Base-by-base conservation (phyloP, 2,329 filamentous ascomycete genomes). In the Aaosphaeria pasadenensis region DNA sequence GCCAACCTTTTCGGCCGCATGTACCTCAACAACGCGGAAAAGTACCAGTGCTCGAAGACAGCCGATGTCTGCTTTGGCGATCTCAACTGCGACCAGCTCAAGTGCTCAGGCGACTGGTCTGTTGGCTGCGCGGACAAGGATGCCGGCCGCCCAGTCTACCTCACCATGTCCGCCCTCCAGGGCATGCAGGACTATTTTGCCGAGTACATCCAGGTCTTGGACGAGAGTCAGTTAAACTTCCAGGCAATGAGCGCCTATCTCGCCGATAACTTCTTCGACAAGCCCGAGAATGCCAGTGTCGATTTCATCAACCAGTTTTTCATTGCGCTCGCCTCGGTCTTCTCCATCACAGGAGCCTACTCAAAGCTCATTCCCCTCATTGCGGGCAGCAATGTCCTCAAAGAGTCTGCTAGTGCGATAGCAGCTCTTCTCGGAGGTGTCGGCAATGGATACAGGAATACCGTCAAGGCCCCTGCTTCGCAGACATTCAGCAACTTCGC, bases 181-280 rank as follows among this genome's bases (percentile, higher is more conserved):
- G 41, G 41, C 41, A 30, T 43, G 11, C 41, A 43, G 31, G 41
- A 43, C 29, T 43, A 29, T 30, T 43, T 43, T 31, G 31, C 29
- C 2, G 41, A 43, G 6, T 43, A 43, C 41, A 31, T 43, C 41
- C 9, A 43, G 11, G 41, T 24, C 7, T 5, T 43, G 7, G 41
- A 24, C 17, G 17, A 30, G 29, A 43, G 9, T 29, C 41, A 43
- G 29, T 30, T 43, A 3, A 29, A 43, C 29, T 30, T 43, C 41
- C 7, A 43, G 11, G 41, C 17, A 7, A 43, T 43, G 41, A 11
- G 17, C 7, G 41, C 41, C 9, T 43, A 43, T 43, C 41, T 43
- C 41, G 29, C 41, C 7, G 29, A 43, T 17, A 43, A 43, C 41
- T 43, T 43, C 29, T 43, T 43, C 29, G 9, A 9, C 9, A 43